Percentiles rank a stretch among this genome's conserved stretches.
phyloP scores from a whole-genome alignment of 75 land plant species.

The Chamaecyparis obtusa region DNA sequence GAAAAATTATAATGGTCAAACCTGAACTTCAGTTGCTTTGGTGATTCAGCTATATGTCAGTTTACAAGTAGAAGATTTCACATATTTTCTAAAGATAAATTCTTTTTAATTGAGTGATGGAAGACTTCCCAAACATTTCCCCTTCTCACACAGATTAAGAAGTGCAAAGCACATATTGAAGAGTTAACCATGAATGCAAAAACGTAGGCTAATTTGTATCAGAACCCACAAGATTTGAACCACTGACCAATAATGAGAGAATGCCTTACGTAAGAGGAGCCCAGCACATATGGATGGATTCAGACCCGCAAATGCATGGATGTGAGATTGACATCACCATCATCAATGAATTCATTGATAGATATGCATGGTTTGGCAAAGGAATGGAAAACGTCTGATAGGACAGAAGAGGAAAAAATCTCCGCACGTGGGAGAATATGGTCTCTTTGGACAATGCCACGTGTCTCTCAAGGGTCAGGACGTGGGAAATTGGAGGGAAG shows the following conservation, averaged over 20 bases:
- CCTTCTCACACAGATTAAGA: conserved; percentile 50
- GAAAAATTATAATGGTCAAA: no score
- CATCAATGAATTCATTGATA: neutral
- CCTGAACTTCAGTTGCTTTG: no score
- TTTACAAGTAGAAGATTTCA: no score
- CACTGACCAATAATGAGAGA: no score
- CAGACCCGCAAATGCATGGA: neutral
- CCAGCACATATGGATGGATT: neutral
- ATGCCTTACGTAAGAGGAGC: no score
- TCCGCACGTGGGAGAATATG: conserved; percentile 12
- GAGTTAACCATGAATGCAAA: conserved; percentile 84
- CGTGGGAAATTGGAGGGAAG: conserved; percentile 13
- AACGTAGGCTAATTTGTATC: conserved; percentile 78
- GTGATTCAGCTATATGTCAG: no score
- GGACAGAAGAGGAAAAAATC: neutral
- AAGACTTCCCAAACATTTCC: neutral
- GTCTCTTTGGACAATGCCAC: neutral
- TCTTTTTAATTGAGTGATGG: neutral
- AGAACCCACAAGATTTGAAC: conserved; percentile 5
- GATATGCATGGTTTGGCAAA: neutral
- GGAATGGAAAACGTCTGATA: neutral
- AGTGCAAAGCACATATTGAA: conserved; percentile 65
- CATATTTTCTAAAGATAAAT: no score
- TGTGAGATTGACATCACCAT: neutral
- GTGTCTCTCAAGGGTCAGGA: conserved; percentile 3